Conservation (phyloP, 192 early-diverging fungal genomes). For the Umbelopsis sp. region DNA sequence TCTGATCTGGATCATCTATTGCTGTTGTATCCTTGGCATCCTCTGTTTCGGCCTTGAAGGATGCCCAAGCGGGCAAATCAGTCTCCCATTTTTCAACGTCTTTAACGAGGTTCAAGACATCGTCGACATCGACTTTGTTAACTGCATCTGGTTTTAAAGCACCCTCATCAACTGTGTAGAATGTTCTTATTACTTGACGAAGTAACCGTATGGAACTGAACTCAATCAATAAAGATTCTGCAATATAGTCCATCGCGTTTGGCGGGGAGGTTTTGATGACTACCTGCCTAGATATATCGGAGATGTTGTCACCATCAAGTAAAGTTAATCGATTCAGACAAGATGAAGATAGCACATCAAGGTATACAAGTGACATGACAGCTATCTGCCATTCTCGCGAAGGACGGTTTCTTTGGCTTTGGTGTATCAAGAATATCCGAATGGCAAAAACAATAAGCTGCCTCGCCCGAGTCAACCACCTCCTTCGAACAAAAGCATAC, state of each 20-base stretch:
- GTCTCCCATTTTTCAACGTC: constrained; percentile 40
- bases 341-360: constrained; percentile 10
- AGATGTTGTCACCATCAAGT: not conserved
- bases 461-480: not conserved
- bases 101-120: constrained; percentile 32
- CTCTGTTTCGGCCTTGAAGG: not conserved
- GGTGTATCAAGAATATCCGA: constrained; percentile 11
- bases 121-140: constrained; percentile 38
- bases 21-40: not conserved
- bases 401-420: constrained; percentile 17
- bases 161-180: constrained; percentile 18
- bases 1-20: not conserved
- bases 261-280: not conserved
- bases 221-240: not conserved
- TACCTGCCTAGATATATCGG: not conserved
- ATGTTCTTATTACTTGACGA: constrained; percentile 12
- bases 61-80: constrained; percentile 27
- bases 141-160: constrained; percentile 15
- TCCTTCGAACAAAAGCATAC: not conserved
- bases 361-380: constrained; percentile 11
- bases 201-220: constrained; percentile 3
- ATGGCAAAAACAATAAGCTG: constrained; percentile 11
- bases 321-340: not conserved
- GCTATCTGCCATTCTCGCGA: constrained; percentile 15
- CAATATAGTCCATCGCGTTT: not conserved